A percentile compares a stretch with the other conserved stretches of the same genome.
These are phyloP conservation scores for Populus nigra DNA, from an alignment of 345 rosid genomes.

Conservation along the genomic window DNA sequence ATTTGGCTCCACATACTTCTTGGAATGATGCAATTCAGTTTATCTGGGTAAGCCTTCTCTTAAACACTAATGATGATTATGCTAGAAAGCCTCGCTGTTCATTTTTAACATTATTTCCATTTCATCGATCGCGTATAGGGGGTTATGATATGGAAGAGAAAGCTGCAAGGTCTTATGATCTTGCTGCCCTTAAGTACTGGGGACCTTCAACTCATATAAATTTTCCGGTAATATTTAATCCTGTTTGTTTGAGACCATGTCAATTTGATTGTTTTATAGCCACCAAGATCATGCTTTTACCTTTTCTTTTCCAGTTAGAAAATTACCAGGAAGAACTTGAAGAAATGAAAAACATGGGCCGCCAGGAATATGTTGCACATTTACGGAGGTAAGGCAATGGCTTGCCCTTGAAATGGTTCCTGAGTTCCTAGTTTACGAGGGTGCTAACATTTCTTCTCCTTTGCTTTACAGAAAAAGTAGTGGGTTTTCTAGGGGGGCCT, in stretches of 20 bases:
- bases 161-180: conserved; percentile 97
- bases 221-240: conserved; percentile 56
- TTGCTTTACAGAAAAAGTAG: conserved; percentile 54
- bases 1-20: conserved; percentile 26
- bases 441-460: background rate
- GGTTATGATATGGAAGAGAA: conserved; percentile 99
- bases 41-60: conserved; percentile 69
- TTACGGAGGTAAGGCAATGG: conserved; percentile 54
- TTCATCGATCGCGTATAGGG: conserved; percentile 35
- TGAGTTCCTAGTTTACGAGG: background rate
- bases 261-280: too few species aligned
- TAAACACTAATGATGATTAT: too few species aligned
- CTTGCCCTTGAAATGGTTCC: background rate
- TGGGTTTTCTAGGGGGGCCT: conserved; percentile 96
- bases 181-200: conserved; percentile 99
- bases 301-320: conserved; percentile 46
- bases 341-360: conserved; percentile 77
- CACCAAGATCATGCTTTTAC: conserved; percentile 14
- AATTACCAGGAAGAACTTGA: conserved; percentile 75
- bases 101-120: too few species aligned
- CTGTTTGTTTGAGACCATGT: background rate
- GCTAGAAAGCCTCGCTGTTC: too few species aligned
- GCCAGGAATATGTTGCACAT: conserved; percentile 95
- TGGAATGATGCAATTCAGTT: conserved; percentile 47
- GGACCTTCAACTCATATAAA: conserved; percentile 90